Base-by-base conservation (phyloP, 345 rosid species). In the Gossypium rotundifolium region DNA sequence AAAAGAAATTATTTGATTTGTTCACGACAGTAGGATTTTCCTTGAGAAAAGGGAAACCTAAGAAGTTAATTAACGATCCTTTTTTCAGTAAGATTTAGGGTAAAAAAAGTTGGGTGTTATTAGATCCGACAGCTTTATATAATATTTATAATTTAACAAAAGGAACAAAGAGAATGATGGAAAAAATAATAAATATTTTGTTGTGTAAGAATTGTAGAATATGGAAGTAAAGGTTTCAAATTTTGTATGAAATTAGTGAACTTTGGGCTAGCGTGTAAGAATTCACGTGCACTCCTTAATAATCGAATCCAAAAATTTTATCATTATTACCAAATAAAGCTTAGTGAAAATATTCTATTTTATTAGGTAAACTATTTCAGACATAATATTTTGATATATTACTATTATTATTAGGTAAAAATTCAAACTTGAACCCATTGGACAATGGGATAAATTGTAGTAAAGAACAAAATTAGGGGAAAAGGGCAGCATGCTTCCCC, bases 221-320 rank as follows among this genome's bases (percentile, higher is more conserved):
- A 23, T 12, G 17, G 9, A 3, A 59, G 62, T 16, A 44, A 18
- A 65, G 11, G 3, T 46, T 11, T 46, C 6, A 13, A 62, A 11
- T 0, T 3, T 45, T 3, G 55, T 3, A 12, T 2, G 57, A 46
- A 49, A 8, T 48, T 17, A 54, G 74, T 18, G 2, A 38, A 29
- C 63, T 71, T 52, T 71, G 54, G 71, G 76, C 74, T 71, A 73
- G 57, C 7, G 40, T 33, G 7, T 7, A 8, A 65, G 14, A 49
- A 64, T 61, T 70, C 73, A 77, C 75, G 68, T 65, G 80, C 73
- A 58, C 9, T 55, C 45, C 9, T 38, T 51, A 3, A 9, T n/a
- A 71, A 54, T 54, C 62, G 18, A 70, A 17, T 9, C 16, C 20
- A 40, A 54, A 54, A 45, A 5, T 9, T 4, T 11, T 5, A 60